These are phyloP conservation scores for Penicillium arizonense DNA, from an alignment of 495 filamentous ascomycete species.

Conservation along the genomic window DNA sequence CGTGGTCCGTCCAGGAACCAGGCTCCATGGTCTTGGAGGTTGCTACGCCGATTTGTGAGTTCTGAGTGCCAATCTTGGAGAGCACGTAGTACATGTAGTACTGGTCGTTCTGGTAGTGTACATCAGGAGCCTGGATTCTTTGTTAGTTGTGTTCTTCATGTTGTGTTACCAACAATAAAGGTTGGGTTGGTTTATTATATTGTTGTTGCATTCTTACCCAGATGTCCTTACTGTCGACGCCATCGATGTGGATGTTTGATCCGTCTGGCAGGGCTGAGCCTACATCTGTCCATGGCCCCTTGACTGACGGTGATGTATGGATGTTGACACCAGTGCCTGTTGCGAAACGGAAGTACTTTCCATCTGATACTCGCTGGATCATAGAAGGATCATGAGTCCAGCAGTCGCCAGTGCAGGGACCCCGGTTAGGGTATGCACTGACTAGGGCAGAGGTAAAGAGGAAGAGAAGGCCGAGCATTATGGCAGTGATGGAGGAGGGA, in stretches of 20 bases:
- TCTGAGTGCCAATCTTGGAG: conserved; percentile 60
- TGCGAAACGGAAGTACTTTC: conserved; percentile 71
- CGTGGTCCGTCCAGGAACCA: conserved; percentile 58
- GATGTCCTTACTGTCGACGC: conserved; percentile 48
- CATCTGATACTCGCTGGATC: conserved; percentile 60
- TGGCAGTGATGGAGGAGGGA: background rate
- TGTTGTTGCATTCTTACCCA: conserved; percentile 46
- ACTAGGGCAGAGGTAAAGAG: conserved; percentile 25
- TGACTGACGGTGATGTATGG: conserved; percentile 53
- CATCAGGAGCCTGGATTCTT: conserved; percentile 60
- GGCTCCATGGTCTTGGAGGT: conserved; percentile 59
- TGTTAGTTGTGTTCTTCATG: no score
- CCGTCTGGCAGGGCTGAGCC: conserved; percentile 58
- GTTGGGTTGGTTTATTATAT: background rate
- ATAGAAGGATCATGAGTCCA: conserved; percentile 63
- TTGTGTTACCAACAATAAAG: no score
- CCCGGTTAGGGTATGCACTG: conserved; percentile 49
- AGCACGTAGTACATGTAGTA: conserved; percentile 78
- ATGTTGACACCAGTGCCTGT: conserved; percentile 62
- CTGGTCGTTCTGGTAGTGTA: conserved; percentile 48
- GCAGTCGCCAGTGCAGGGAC: conserved; percentile 59
- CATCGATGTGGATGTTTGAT: conserved; percentile 53
- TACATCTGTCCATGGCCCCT: conserved; percentile 62
- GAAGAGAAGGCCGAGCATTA: conserved; percentile 23
- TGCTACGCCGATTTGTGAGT: conserved; percentile 66